These are phyloP conservation scores for Penicillium lividum DNA, from an alignment of 495 filamentous ascomycete genomes.

Conservation along the genomic window DNA sequence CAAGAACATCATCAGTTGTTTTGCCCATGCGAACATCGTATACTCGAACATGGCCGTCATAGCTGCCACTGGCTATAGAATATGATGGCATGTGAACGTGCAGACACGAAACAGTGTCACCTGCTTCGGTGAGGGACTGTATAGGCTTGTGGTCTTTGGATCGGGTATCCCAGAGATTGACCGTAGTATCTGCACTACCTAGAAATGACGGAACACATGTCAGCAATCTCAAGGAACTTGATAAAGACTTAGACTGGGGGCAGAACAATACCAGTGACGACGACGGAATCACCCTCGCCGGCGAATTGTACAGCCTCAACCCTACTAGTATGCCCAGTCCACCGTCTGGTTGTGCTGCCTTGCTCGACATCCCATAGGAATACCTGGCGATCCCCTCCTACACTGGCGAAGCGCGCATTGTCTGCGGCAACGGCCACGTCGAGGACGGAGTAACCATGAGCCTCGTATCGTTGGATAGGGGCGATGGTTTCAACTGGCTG, in stretches of 20 bases:
- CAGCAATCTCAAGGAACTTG: not conserved
- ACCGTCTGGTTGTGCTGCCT: conserved; percentile 70
- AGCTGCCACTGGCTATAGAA: conserved; percentile 64
- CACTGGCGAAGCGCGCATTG: conserved; percentile 79
- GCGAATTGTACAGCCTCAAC: conserved; percentile 79
- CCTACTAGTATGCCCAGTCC: conserved; percentile 69
- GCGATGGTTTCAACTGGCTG: conserved; percentile 38
- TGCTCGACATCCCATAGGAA: conserved; percentile 93
- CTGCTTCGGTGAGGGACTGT: conserved; percentile 75
- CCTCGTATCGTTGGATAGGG: conserved; percentile 82
- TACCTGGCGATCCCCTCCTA: conserved; percentile 84
- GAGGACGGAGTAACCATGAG: conserved; percentile 89
- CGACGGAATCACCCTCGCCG: conserved; percentile 65
- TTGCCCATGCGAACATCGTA: conserved; percentile 89
- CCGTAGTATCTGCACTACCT: conserved; percentile 80
- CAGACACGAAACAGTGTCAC: conserved; percentile 70
- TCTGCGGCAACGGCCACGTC: conserved; percentile 70
- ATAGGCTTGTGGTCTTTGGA: conserved; percentile 65
- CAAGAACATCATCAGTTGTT: conserved; percentile 68
- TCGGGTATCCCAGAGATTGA: conserved; percentile 82
- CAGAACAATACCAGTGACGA: conserved; percentile 57
- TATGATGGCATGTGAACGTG: conserved; percentile 46
- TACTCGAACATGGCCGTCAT: conserved; percentile 78
- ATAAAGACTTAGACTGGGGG: not conserved
- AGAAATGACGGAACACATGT: not conserved